Base-by-base conservation (phyloP, 2,329 filamentous ascomycete species). In the Aspergillus hiratsukae region DNA sequence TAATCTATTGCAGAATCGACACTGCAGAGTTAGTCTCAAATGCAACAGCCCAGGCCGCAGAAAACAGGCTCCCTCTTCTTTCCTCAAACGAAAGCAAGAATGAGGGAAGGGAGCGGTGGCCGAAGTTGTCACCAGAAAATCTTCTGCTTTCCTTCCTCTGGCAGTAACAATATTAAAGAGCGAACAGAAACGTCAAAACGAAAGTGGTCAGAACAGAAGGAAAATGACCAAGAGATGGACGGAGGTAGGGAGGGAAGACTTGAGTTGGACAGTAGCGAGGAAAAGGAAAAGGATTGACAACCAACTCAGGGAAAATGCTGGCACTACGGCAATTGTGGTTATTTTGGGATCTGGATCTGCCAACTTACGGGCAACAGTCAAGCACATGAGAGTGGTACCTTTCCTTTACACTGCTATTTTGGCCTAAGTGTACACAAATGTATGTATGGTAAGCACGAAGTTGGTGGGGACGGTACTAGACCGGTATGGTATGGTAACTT, bases 341-440 rank as follows among this genome's bases (percentile, higher is more conserved):
- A 69, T 69, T 69, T 69, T 69, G 65, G 65, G 66, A 61, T 59
- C 59, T 60, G 58, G 55, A 61, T 58, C 56, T 61, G 54, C 58
- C 57, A 63, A 62, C 58, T 63, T 61, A 61, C 53, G 56, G 50
- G 51, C 51, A 29, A 56, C 51, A 29, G 53, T 55, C 19, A 54
- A 46, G 52, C 51, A 58, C 51, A 51, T 55, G 50, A 52, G 50
- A 51, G 54, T 52, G 48, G 49, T 55, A 58, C 54, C 54, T 50
- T 23, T 52, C 54, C 45, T 53, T 49, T 37, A 37, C 31, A 37
- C 31, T 37, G 31, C 31, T 23, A 21, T 45, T 45, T 19, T 19
- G 41, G 41, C 19, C 41, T 14, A 21, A 45, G 11, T 45, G 41
- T 45, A 45, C 41, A 45, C 41, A 45, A 23, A 10, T 45, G 41